These are phyloP conservation scores for Alternaria solani DNA, from an alignment of 2,329 filamentous ascomycete species.

Conservation along the genomic window DNA sequence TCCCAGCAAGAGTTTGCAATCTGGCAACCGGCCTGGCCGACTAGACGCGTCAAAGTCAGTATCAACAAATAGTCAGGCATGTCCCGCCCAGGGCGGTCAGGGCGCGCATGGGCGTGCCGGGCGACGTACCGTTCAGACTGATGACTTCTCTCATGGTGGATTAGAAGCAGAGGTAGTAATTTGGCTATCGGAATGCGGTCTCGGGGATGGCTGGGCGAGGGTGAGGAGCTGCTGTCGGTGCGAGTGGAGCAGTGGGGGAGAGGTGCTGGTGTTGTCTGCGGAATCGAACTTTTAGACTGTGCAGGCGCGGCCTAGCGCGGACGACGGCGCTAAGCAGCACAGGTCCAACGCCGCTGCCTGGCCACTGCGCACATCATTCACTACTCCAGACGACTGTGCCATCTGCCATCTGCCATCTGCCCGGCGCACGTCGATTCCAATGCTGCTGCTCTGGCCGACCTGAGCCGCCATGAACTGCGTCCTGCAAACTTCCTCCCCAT, in stretches of 20 bases:
- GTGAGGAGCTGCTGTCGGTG: slow-evolving; percentile 30
- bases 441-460: slow-evolving; percentile 23
- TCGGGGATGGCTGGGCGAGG: slow-evolving; percentile 27
- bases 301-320: slow-evolving; percentile 14
- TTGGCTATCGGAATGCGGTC: slow-evolving; percentile 41
- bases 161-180: slow-evolving; percentile 32
- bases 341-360: slow-evolving; percentile 17
- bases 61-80: slow-evolving; percentile 39
- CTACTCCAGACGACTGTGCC: background rate
- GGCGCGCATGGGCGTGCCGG: slow-evolving; percentile 45
- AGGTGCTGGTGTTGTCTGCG: slow-evolving; percentile 32
- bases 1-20: slow-evolving; percentile 99
- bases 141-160: slow-evolving; percentile 98
- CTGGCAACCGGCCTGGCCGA: slow-evolving; percentile 99
- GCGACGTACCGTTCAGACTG: slow-evolving; percentile 89
- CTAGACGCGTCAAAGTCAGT: slow-evolving; percentile 71
- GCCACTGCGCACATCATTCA: slow-evolving; percentile 1
- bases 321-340: slow-evolving; percentile 16
- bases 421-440: background rate
- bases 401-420: background rate
- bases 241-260: slow-evolving; percentile 25
- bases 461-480: slow-evolving; percentile 18
- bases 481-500: background rate
- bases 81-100: slow-evolving; percentile 52
- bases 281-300: slow-evolving; percentile 24